Conservation (phyloP, 176 grass and related monocot genomes). For the Echinochloa phyllopogon region DNA sequence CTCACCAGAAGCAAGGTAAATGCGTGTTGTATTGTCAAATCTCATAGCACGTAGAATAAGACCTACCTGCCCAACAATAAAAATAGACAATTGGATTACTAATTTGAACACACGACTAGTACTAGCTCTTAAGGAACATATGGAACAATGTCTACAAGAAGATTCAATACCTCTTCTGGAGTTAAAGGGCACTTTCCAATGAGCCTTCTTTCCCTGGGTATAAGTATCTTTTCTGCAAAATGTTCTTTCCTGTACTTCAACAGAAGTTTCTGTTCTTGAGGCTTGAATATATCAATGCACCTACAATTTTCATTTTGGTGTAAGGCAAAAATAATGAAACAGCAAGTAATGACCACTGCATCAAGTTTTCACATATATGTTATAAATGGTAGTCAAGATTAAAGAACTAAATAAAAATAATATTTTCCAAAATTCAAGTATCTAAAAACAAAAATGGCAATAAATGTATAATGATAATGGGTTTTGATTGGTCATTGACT, state of each 20-base stretch:
- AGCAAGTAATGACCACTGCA: constrained; percentile 1
- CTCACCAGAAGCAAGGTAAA: constrained; percentile 92
- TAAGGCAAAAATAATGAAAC: constrained; percentile 28
- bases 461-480: neutral
- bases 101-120: constrained; percentile 15
- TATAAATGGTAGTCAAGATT: constrained; percentile 20
- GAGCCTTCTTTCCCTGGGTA: constrained; percentile 71
- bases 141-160: constrained; percentile 26
- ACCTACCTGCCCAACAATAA: constrained; percentile 68
- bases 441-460: constrained; percentile 27
- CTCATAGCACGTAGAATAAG: constrained; percentile 75
- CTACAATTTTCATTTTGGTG: constrained; percentile 52
- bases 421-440: neutral
- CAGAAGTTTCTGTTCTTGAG: constrained; percentile 82
- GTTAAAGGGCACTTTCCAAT: constrained; percentile 98
- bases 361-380: constrained; percentile 15
- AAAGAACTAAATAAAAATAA: constrained; percentile 23
- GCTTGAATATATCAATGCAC: constrained; percentile 92
- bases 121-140: constrained; percentile 25
- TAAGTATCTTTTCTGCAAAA: constrained; percentile 79
- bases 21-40: constrained; percentile 82
- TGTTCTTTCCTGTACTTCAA: constrained; percentile 79
- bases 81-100: neutral
- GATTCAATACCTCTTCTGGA: constrained; percentile 85
- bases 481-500: neutral